Conservation (phyloP, 2,329 filamentous ascomycete genomes). For the Penicillium sp. region DNA sequence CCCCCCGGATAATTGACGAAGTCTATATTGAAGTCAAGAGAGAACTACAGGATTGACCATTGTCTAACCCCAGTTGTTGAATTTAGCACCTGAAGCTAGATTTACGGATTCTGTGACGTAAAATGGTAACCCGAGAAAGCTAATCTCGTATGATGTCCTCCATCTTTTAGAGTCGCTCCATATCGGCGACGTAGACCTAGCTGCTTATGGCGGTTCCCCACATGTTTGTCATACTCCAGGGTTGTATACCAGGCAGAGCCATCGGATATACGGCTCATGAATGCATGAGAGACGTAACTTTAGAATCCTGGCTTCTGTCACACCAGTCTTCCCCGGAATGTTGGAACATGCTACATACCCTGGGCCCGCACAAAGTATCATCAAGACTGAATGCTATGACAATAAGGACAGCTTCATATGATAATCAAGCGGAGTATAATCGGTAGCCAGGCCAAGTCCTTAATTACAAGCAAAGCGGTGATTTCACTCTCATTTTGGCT, state of each 20-base stretch:
- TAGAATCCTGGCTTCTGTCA: not conserved
- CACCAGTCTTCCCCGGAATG: not conserved
- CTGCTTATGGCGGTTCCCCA: not conserved
- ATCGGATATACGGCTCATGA: not conserved
- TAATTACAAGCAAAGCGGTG: not conserved
- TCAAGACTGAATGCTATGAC: too few relatives aligned
- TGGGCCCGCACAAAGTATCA: too few relatives aligned
- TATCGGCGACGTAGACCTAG: not conserved
- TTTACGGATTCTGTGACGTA: not conserved
- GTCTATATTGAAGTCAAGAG: not conserved
- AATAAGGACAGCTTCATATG: too few relatives aligned
- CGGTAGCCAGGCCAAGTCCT: too few relatives aligned
- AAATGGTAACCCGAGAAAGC: not conserved
- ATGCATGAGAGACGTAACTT: not conserved
- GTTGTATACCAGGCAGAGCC: not conserved
- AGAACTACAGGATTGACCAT: not conserved
- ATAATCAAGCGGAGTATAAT: too few relatives aligned
- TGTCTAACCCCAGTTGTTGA: not conserved
- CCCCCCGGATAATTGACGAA: not conserved
- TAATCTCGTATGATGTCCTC: not conserved
- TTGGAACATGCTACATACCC: too few relatives aligned
- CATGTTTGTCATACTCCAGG: not conserved
- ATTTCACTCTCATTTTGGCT: not conserved
- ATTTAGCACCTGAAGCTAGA: not conserved
- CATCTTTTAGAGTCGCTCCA: not conserved